Base-by-base conservation (phyloP, 2,329 filamentous ascomycete species). In the Pseudogymnoascus sp. region DNA sequence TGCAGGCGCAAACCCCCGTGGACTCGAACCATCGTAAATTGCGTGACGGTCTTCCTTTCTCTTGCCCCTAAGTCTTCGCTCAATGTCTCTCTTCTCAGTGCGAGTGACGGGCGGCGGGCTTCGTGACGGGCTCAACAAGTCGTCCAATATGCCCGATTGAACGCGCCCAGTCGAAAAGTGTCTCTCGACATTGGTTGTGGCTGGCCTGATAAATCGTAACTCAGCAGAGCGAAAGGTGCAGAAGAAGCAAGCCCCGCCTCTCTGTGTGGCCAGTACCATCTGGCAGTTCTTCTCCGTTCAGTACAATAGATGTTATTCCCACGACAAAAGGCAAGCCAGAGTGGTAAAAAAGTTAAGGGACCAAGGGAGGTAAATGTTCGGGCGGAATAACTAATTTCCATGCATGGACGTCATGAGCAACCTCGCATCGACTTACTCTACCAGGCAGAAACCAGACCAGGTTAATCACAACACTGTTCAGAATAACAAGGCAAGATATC, bases 251-350 rank as follows among this genome's bases (percentile, higher is more conserved):
- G 69, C 69, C 58, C 70, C 73, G 67, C 71, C 69, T 68, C 65
- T 71, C 61, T 67, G 68, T 62, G 68, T 69, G 69, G 76, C 74
- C 72, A 70, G 66, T 71, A 72, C 75, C 78, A 80, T 79, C 68
- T 71, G 71, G 49, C 49, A 55, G 25, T 55, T 55, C 49, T 55
- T 33, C n/a, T 31, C 25, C 49, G 28, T 55, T 35, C 28, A 11
- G 49, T 12, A 31, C 45, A 23, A 31, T 18, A 55, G 25, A 31
- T 31, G 25, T 31, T 33, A 33, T 55, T 35, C 28, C 49, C 16
- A 21, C 28, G n/a, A 55, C 49, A 33, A 55, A 33, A 33, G 25
- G 28, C 18, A 14, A 52, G 5, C 49, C 31, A 35, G 5, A 28
- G 49, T 35, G n/a, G 49, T 55, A 21, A 35, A 55, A 55, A 55